These are phyloP conservation scores for Leccinum aurantiacum DNA, from an alignment of 768 basidiomycete species.

Conservation along the genomic window DNA sequence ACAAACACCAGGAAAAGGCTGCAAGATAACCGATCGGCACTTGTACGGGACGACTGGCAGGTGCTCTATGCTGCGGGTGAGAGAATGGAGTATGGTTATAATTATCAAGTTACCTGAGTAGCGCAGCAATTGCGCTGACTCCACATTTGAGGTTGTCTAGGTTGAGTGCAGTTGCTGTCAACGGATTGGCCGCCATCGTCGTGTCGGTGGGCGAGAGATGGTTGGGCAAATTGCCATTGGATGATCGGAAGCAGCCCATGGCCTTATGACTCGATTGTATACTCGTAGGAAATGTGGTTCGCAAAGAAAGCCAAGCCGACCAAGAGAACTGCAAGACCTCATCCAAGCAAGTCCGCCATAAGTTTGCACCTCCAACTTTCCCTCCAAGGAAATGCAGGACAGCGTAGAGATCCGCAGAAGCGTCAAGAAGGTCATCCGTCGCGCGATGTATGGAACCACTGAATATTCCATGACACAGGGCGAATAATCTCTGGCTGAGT, in stretches of 20 bases:
- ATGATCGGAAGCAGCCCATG: slow-evolving; percentile 1
- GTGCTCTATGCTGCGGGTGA: slow-evolving; percentile 40
- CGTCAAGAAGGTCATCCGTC: slow-evolving; percentile 38
- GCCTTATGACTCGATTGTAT: slow-evolving; percentile 30
- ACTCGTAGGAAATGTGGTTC: slow-evolving; percentile 55
- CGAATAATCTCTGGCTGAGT: slow-evolving; percentile 50
- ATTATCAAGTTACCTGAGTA: slow-evolving; percentile 48
- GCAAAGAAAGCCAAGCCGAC: slow-evolving; percentile 55
- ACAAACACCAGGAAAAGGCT: slow-evolving; percentile 50
- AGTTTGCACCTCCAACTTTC: slow-evolving; percentile 66
- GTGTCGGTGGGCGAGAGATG: slow-evolving; percentile 15
- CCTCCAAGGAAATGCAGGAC: slow-evolving; percentile 72
- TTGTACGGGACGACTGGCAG: slow-evolving; percentile 59
- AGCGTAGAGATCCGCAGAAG: slow-evolving; percentile 60
- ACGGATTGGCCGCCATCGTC: slow-evolving; percentile 42
- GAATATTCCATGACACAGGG: slow-evolving; percentile 55
- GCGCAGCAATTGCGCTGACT: slow-evolving; percentile 47
- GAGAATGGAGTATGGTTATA: not conserved
- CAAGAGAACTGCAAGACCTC: slow-evolving; percentile 67
- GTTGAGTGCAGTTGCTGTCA: slow-evolving; percentile 51
- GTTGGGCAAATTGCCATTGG: slow-evolving; percentile 12
- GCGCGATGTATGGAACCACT: slow-evolving; percentile 51
- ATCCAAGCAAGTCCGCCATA: slow-evolving; percentile 78
- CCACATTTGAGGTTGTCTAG: slow-evolving; percentile 61
- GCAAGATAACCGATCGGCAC: slow-evolving; percentile 67